Evolutionary conservation across 2,329 filamentous ascomycete genomes (phyloP).

Genomic region (Epichloe amarillans): DNA sequence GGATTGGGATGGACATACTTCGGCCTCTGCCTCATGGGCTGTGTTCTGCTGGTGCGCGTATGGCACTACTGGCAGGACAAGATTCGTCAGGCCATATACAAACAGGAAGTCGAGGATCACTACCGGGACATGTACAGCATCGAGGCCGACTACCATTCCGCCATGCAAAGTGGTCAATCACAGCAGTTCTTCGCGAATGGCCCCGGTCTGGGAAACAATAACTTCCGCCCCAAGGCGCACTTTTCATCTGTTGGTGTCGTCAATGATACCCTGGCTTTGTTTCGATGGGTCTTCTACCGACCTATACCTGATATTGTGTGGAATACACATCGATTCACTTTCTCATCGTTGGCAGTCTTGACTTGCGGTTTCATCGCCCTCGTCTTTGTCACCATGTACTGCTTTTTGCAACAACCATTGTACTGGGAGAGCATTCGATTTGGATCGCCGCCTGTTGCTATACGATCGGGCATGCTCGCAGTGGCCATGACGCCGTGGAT

Average conservation of each 20-base stretch:
- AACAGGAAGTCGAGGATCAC: slow-evolving; percentile 61
- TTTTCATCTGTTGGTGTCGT: slow-evolving; percentile 60
- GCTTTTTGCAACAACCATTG: slow-evolving; percentile 74
- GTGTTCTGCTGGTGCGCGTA: slow-evolving; percentile 56
- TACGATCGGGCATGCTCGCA: slow-evolving; percentile 82
- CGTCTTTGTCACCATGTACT: slow-evolving; percentile 64
- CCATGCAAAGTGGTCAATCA: slow-evolving; percentile 34
- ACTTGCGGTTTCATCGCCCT: slow-evolving; percentile 54
- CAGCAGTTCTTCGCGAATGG: slow-evolving; percentile 65
- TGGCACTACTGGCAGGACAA: slow-evolving; percentile 93
- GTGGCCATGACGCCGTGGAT: slow-evolving; percentile 92
- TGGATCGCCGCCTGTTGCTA: slow-evolving; percentile 77
- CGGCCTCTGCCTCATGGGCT: slow-evolving; percentile 54
- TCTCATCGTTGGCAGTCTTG: slow-evolving; percentile 66
- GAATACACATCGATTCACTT: slow-evolving; percentile 57
- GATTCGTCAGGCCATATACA: slow-evolving; percentile 77
- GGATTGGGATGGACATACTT: slow-evolving; percentile 83
- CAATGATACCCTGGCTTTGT: slow-evolving; percentile 70
- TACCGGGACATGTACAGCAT: slow-evolving; percentile 40
- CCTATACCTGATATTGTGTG: slow-evolving; percentile 64
- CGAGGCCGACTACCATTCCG: slow-evolving; percentile 33
- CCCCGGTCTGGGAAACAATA: slow-evolving; percentile 40
- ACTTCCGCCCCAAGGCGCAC: slow-evolving; percentile 53
- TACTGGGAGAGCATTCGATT: slow-evolving; percentile 80
- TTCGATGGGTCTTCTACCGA: slow-evolving; percentile 79